Base-by-base conservation (phyloP, 1,284 basidiomycete genomes). In the Testicularia cyperi region DNA sequence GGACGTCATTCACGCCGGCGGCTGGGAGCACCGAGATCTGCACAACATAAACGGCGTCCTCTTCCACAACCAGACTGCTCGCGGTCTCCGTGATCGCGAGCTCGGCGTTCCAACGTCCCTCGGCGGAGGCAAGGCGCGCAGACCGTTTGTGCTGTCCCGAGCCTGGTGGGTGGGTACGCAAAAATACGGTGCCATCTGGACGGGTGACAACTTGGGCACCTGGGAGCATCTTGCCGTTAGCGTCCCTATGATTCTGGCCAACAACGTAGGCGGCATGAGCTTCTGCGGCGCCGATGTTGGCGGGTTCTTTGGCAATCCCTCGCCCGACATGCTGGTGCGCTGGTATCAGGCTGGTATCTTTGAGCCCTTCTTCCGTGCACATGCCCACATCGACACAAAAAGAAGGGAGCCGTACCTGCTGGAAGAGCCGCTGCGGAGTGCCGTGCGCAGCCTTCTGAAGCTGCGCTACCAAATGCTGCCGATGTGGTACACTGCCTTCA, bases 291-390 rank as follows among this genome's bases (percentile, higher is more conserved):
- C 94, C 47, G 94, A 98, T 72, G 90, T 97, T 36, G 92, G 94
- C 28, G 94, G 94, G 14, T 98, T 97, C 85, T 98, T 98, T 74
- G 94, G 94, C 36, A 95, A 98, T 78, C 94, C 95, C 0, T 83
- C 86, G 28, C 82, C 86, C 1, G 94, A 98, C 75, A 90, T 97
- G 84, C 85, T 99, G 22, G 86, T 94, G 7, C 83, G 95, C 27
- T 98, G 94, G 94, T 97, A 98, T 75, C 90, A 90, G 79, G 87
- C 92, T 26, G 95, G 94, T 21, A 85, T 87, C 10, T 95, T 97
- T 78, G 87, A 87, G 60, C 94, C 94, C 4, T 99, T 99, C 84
- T 94, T 98, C 86, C 85, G 94, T 41, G 94, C 94, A 0, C 95
- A 98, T 78, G 95, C 94, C 5, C 92, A 97, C 77, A 87, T 96